Evolutionary conservation across 1,284 basidiomycete genomes (phyloP), one percentile per base, ranked within the genome.

Genomic region (Anthracocystis walkeri): DNA sequence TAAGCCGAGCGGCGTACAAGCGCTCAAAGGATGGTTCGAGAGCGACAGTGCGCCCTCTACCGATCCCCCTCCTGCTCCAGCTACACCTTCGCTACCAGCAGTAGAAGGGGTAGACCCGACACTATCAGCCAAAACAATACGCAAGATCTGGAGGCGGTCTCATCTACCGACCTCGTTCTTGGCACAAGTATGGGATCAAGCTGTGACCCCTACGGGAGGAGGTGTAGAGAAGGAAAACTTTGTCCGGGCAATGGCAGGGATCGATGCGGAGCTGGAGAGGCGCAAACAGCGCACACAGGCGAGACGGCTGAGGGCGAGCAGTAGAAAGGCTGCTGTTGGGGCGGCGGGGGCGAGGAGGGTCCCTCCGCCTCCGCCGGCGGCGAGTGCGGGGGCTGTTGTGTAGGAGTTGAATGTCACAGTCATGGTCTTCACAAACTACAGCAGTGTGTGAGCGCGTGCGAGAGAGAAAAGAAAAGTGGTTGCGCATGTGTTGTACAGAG

Each of bases 1-100:
- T 23, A 38, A 41, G 31, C 7, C 64, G 18, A 42, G 59, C 18
- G 58, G 25, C 8, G 64, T 70, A 2, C 56, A 70, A 38, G 55
- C 67, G 12, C 46, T 70, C 0, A 25, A 58, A n/a, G 73, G 73
- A 2, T 75, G 73, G 73, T 75, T 75, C 46, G 73, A 75, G 20
- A 55, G 59, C 11, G 66, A 65, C 25, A 8, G 58, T n/a, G 21
- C 44, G 16, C 14, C 62, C 11, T n/a, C 50, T 31, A 35, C 45
- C 23, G 14, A 29, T 29, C 29, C 55, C 25, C 18, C 31, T 23
- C 20, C 29, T 7, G 11, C 55, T 12, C 1, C 45, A 21, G 7
- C 55, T 3, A 8, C 33, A 21, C 18, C 33, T 7, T 7, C 56
- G 8, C 6, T 12, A 31, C 2, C 45, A 20, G 45, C 33, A n/a